These are phyloP conservation scores for Phytopythium cucurbitacearum DNA, from an alignment of 352 stramenopile species.

Conservation along the genomic window DNA sequence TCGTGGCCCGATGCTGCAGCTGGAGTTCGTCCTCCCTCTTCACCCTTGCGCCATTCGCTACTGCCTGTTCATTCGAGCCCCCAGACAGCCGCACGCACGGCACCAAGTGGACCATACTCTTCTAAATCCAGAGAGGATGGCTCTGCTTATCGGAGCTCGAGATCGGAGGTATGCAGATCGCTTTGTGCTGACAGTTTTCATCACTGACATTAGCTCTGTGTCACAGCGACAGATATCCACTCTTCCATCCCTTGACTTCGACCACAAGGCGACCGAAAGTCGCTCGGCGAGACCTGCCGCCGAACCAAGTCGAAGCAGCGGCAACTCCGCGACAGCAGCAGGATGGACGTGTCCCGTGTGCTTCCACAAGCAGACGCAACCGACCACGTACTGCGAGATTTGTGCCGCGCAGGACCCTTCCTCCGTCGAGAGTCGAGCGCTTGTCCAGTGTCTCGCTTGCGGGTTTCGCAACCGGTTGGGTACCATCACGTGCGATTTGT, in stretches of 20 bases:
- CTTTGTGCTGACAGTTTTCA: background rate
- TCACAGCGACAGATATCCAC: slow-evolving; percentile 19
- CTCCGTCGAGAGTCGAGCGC: slow-evolving; percentile 38
- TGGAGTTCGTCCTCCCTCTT: too few relatives aligned
- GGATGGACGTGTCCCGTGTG: slow-evolving; percentile 68
- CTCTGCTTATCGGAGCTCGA: too few relatives aligned
- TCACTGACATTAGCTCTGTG: slow-evolving; percentile 1
- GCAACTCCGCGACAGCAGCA: background rate
- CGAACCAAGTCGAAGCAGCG: slow-evolving; percentile 2
- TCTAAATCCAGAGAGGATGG: too few relatives aligned
- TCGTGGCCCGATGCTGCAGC: too few relatives aligned
- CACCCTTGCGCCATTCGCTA: too few relatives aligned
- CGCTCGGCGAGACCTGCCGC: slow-evolving; percentile 7
- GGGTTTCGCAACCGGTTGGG: slow-evolving; percentile 56
- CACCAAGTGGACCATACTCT: too few relatives aligned
- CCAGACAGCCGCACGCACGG: too few relatives aligned
- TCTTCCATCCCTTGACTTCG: slow-evolving; percentile 19
- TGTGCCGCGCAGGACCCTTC: slow-evolving; percentile 68
- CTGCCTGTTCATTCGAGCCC: too few relatives aligned
- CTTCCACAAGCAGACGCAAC: slow-evolving; percentile 58
- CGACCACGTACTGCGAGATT: slow-evolving; percentile 54
- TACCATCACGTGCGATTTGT: slow-evolving; percentile 52
- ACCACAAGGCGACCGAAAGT: slow-evolving; percentile 11
- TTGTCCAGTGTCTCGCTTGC: slow-evolving; percentile 60
- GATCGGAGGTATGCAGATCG: too few relatives aligned